A percentile compares a stretch with the other conserved stretches of the same genome.
These are phyloP conservation scores for Candida broadrunensis DNA, from an alignment of 805 yeast genomes.

Conservation along the genomic window DNA sequence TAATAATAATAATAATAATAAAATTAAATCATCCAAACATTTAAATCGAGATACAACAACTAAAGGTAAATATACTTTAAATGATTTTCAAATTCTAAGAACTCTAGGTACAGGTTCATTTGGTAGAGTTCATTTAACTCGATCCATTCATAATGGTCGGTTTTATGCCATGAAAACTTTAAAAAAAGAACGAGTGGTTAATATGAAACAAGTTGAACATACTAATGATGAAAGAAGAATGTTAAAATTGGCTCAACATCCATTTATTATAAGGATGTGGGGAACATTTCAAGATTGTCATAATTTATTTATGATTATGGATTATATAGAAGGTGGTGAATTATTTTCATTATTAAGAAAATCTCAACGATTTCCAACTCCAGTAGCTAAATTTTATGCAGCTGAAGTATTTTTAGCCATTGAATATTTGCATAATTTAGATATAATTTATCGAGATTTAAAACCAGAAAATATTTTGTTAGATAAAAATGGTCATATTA, in stretches of 20 bases:
- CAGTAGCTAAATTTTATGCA: slow-evolving; percentile 62
- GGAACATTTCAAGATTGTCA: slow-evolving; percentile 62
- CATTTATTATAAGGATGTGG: slow-evolving; percentile 62
- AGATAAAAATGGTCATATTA: slow-evolving; percentile 59
- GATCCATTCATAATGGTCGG: slow-evolving; percentile 57
- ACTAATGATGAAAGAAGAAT: slow-evolving; percentile 62
- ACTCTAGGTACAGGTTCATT: slow-evolving; percentile 63
- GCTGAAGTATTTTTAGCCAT: slow-evolving; percentile 60
- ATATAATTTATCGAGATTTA: slow-evolving; percentile 58
- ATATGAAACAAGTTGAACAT: slow-evolving; percentile 63
- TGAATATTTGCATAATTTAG: slow-evolving; percentile 57
- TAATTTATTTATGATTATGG: slow-evolving; percentile 62
- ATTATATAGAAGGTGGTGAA: slow-evolving; percentile 64
- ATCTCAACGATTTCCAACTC: slow-evolving; percentile 59
- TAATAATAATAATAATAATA: background rate
- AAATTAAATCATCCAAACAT: slow-evolving; percentile 11
- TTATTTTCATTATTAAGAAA: slow-evolving; percentile 53
- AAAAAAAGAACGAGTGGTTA: slow-evolving; percentile 55
- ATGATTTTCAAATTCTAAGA: slow-evolving; percentile 54
- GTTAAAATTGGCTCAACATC: slow-evolving; percentile 57
- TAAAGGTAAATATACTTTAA: slow-evolving; percentile 55
- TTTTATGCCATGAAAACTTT: slow-evolving; percentile 60
- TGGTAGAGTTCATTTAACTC: slow-evolving; percentile 57
- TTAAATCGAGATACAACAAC: slow-evolving; percentile 36
- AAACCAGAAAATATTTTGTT: slow-evolving; percentile 60